Percentiles rank a stretch among this genome's conserved stretches.
Conservation (phyloP, 2,329 filamentous ascomycete species). For the Aschersonia sp. region DNA sequence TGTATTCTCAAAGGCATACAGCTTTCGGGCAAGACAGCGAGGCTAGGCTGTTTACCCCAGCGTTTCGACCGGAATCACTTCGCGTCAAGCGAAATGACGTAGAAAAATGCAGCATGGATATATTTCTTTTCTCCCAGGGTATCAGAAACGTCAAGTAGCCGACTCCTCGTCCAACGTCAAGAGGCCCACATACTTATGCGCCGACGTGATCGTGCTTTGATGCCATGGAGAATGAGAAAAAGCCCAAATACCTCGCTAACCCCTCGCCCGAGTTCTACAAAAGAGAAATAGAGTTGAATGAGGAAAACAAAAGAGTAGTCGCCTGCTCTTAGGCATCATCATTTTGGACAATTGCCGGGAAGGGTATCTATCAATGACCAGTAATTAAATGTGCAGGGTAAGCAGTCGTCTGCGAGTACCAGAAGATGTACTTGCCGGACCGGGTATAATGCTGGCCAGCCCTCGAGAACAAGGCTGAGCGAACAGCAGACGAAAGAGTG, state of each 20-base stretch:
- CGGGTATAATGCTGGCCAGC: not conserved
- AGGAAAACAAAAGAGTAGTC: not conserved
- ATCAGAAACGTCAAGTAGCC: not conserved
- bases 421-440: too few species aligned
- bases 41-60: too few species aligned
- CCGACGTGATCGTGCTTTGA: too few species aligned
- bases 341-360: not conserved
- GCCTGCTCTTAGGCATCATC: not conserved
- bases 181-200: not conserved
- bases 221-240: not conserved
- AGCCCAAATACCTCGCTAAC: not conserved
- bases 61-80: not conserved
- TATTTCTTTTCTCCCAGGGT: not conserved
- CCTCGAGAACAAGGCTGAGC: not conserved
- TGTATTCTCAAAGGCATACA: too few species aligned
- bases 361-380: slow-evolving; percentile 1
- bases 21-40: too few species aligned
- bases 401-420: too few species aligned
- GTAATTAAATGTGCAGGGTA: not conserved
- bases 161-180: not conserved
- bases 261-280: not conserved
- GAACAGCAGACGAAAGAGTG: not conserved
- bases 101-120: not conserved
- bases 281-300: not conserved
- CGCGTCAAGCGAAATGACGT: not conserved